Base-by-base conservation (phyloP, 805 yeast species). In the Cyberlindnera xishuangbannaensis region DNA sequence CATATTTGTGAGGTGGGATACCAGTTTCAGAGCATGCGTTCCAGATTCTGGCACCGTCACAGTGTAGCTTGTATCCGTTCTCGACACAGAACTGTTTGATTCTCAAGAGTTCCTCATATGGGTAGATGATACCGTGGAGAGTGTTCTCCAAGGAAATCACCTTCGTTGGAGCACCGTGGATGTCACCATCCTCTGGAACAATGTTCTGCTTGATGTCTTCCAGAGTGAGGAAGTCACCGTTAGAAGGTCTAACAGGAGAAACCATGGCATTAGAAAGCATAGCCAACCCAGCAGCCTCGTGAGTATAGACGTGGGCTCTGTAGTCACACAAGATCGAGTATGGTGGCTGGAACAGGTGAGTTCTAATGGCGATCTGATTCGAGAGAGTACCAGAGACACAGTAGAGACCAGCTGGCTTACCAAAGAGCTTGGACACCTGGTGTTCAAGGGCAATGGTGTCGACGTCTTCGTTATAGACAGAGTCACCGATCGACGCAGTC, bases 11-110 rank as follows among this genome's bases (percentile, higher is more conserved):
- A 34, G 87, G 59, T 9, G 86, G 59, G 14, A 46, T 32, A 3
- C 51, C 55, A 6, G 85, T 70, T 18, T 71, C 88, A 10, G 71
- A 81, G 23, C 76, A 67, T 7, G 96, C 96, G 52, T 88, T 86
- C 88, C 94, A 87, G 31, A 88, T 61, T 48, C 97, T 72, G n/a
- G 97, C 97, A 43, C 97, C 97, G 56, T 88, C 97, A 48, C 87
- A 74, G 51, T 90, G 97, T 45, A 87, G 57, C 35, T 64, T 69
- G 35, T 84, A 59, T 34, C 65, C 67, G 45, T 78, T 67, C 18
- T 62, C 70, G 33, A 67, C 65, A 43, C 90, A 84, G 69, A 84
- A 88, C 26, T 61, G 68, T 27, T 81, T 70, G 47, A 88, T 88
- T 36, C 74, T 71, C 38, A 63, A 61, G 35, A 88, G 68, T 56